Conservation (phyloP, 2,329 filamentous ascomycete genomes). For the Torrubiella hemipterigena region DNA sequence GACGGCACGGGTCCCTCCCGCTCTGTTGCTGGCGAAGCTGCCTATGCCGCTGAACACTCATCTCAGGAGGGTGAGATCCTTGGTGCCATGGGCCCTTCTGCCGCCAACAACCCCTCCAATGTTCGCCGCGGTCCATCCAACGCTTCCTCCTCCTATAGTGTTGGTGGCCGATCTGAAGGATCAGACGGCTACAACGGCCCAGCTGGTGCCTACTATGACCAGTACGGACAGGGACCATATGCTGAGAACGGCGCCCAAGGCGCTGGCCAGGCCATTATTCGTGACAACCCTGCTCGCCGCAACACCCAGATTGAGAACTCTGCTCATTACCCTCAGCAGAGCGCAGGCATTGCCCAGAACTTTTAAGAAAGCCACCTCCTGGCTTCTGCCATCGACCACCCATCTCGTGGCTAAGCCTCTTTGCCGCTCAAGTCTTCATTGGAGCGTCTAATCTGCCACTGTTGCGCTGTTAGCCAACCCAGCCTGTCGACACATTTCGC, state of each 20-base stretch:
- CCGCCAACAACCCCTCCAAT: constrained; percentile 54
- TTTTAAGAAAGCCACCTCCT: constrained; percentile 44
- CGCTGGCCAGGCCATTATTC: constrained; percentile 55
- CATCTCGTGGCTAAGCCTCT: constrained; percentile 15
- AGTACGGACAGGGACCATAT: constrained; percentile 46
- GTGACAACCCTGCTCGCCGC: constrained; percentile 81
- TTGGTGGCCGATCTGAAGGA: constrained; percentile 60
- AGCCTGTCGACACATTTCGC: too few species aligned
- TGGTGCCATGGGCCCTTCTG: constrained; percentile 65
- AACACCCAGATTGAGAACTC: constrained; percentile 94
- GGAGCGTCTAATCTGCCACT: too few species aligned
- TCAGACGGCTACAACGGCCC: constrained; percentile 42
- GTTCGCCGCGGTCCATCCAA: constrained; percentile 88
- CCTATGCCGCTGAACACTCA: constrained; percentile 39
- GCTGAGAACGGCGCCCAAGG: constrained; percentile 23
- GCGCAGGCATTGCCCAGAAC: constrained; percentile 91
- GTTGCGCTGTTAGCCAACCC: too few species aligned
- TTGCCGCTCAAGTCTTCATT: too few species aligned
- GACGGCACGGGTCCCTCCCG: constrained; percentile 61
- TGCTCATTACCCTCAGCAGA: constrained; percentile 81
- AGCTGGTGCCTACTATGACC: constrained; percentile 42
- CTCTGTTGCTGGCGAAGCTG: constrained; percentile 52
- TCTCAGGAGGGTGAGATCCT: constrained; percentile 71
- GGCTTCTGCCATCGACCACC: constrained; percentile 5
- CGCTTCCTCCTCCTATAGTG: constrained; percentile 90